Conservation (phyloP, 768 basidiomycete genomes). For the Amanita pseudoporphyria region DNA sequence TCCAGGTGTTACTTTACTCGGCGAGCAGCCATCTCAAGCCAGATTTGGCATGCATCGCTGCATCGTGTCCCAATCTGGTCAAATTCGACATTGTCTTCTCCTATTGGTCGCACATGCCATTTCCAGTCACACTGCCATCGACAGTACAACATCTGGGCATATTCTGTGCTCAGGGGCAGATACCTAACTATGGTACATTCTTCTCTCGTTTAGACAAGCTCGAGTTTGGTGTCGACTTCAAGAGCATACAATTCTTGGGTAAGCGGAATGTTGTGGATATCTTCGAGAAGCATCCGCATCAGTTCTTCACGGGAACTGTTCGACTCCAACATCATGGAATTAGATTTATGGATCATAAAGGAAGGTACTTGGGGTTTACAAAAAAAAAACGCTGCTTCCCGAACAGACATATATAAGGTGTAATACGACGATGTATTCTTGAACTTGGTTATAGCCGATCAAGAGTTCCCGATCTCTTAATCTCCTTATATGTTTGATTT, state of each 20-base stretch:
- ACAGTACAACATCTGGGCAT: conserved; percentile 3
- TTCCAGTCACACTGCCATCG: not conserved
- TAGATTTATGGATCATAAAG: conserved; percentile 2
- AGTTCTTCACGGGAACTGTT: not conserved
- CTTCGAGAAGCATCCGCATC: conserved; percentile 3
- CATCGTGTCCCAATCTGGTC: not conserved
- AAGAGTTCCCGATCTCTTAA: not conserved
- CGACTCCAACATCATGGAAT: not conserved
- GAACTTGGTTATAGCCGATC: no score
- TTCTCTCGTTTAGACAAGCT: conserved; percentile 3
- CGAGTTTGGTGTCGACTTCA: not conserved
- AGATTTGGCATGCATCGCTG: not conserved
- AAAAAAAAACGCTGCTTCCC: no score
- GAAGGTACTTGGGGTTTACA: not conserved
- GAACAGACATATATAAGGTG: no score
- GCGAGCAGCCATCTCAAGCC: not conserved
- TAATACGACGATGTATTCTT: no score
- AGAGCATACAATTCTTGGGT: conserved; percentile 2
- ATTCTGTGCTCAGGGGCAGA: conserved; percentile 1
- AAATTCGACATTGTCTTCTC: not conserved
- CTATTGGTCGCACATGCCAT: conserved; percentile 5
- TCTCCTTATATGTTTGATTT: no score
- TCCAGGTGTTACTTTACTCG: not conserved
- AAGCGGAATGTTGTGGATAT: conserved; percentile 5
- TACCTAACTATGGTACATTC: not conserved